Evolutionary conservation across 2,329 filamentous ascomycete genomes (phyloP).

Genomic region (Eutypella sp.): DNA sequence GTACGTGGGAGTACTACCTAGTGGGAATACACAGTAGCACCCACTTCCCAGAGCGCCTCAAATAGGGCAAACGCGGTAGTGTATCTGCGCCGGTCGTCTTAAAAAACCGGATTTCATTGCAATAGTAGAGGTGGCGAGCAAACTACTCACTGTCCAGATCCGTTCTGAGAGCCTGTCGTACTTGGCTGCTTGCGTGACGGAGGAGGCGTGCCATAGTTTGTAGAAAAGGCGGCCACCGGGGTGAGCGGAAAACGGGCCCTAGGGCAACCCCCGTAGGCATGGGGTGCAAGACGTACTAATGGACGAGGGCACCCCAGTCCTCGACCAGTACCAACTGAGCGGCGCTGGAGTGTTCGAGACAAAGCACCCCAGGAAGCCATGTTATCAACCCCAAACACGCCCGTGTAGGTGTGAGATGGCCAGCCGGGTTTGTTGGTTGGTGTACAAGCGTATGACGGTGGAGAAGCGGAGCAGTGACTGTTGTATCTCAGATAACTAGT

Average conservation of each 20-base stretch:
- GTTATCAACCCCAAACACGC: too few relatives aligned
- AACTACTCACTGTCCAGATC: slow-evolving; percentile 1
- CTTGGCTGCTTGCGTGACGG: neutral
- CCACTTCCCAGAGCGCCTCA: slow-evolving; percentile 66
- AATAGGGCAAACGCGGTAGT: slow-evolving; percentile 70
- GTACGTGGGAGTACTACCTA: neutral
- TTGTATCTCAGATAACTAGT: too few relatives aligned
- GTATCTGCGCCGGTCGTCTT: slow-evolving; percentile 37
- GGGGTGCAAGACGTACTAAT: neutral
- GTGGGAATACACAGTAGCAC: slow-evolving; percentile 2
- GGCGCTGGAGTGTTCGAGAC: neutral
- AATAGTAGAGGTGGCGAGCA: neutral
- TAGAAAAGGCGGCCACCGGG: slow-evolving; percentile 1
- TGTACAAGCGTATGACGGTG: too few relatives aligned
- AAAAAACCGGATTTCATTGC: neutral
- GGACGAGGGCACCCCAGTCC: neutral
- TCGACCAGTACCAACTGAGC: slow-evolving; percentile 1
- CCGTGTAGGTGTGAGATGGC: too few relatives aligned
- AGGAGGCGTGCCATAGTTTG: neutral
- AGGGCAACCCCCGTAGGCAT: too few relatives aligned
- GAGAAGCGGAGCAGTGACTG: too few relatives aligned
- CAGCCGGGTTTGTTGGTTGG: too few relatives aligned
- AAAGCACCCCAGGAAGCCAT: slow-evolving; percentile 4
- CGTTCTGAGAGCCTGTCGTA: neutral
- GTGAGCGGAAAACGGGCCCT: neutral